These are phyloP conservation scores for Aspergillus glaucus DNA, from an alignment of 2,329 filamentous ascomycete species.

Conservation along the genomic window DNA sequence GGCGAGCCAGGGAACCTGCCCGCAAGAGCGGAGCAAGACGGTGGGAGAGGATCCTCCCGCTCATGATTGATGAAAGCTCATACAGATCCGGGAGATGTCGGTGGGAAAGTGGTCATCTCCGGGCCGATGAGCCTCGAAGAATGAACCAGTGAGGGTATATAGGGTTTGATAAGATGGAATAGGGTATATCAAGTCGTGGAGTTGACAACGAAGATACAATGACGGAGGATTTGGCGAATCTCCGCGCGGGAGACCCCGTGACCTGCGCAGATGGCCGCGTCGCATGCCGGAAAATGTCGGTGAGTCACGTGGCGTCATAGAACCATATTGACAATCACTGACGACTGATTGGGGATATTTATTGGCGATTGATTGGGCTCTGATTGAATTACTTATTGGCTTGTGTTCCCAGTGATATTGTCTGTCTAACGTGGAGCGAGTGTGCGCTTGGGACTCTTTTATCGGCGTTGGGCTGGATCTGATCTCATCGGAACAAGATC, in stretches of 20 bases:
- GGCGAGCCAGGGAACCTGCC: constrained; percentile 54
- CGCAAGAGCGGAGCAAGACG: constrained; percentile 63
- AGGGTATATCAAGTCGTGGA: too few relatives aligned
- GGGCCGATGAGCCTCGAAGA: constrained; percentile 11
- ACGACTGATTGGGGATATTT: not conserved
- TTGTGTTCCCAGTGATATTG: too few relatives aligned
- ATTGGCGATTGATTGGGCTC: not conserved
- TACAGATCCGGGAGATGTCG: constrained; percentile 19
- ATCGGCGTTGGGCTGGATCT: too few relatives aligned
- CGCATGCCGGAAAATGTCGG: constrained; percentile 17
- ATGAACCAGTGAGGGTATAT: constrained; percentile 5
- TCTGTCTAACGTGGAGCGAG: too few relatives aligned
- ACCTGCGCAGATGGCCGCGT: constrained; percentile 28
- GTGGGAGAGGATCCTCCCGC: constrained; percentile 68
- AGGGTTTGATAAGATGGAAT: not conserved
- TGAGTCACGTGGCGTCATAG: constrained; percentile 21
- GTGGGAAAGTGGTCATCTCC: constrained; percentile 15
- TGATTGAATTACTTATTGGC: too few relatives aligned
- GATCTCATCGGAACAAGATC: not conserved
- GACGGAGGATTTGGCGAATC: constrained; percentile 1
- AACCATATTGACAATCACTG: not conserved
- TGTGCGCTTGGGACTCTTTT: too few relatives aligned
- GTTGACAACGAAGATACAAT: too few relatives aligned
- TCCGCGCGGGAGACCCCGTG: constrained; percentile 18
- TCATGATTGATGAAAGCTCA: constrained; percentile 50